Percentiles rank a stretch among this genome's conserved stretches.
These are phyloP conservation scores for Senna tora DNA, from an alignment of 306 rosid genomes.

Conservation along the genomic window DNA sequence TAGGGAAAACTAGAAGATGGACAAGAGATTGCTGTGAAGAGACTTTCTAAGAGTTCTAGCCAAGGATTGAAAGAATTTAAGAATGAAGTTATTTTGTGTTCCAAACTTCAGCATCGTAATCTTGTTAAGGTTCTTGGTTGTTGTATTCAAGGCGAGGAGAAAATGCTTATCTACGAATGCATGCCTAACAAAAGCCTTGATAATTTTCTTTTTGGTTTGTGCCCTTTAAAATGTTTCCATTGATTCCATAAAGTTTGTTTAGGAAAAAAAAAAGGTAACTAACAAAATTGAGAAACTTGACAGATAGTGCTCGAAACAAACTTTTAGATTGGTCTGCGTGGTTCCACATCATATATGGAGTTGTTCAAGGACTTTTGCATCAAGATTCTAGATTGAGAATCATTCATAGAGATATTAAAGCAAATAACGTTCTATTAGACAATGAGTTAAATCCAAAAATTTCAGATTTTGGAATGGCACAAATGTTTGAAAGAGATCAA, in stretches of 20 bases:
- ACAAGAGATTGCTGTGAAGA: constrained; percentile 22
- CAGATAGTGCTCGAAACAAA: constrained; percentile 2
- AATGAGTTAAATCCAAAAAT: constrained; percentile 12
- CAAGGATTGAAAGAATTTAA: constrained; percentile 34
- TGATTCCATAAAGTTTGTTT: not conserved
- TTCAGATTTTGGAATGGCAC: constrained; percentile 34
- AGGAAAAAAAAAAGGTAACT: too few relatives aligned
- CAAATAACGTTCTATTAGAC: constrained; percentile 31
- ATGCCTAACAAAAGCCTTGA: constrained; percentile 42
- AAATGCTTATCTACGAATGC: constrained; percentile 36
- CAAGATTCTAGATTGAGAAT: constrained; percentile 37
- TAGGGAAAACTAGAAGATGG: constrained; percentile 36
- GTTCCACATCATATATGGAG: not conserved
- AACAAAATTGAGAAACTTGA: not conserved
- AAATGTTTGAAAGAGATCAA: constrained; percentile 31
- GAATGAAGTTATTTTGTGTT: constrained; percentile 37
- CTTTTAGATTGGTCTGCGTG: constrained; percentile 14
- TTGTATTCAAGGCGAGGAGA: constrained; percentile 30
- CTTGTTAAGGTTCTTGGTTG: constrained; percentile 32
- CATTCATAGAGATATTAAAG: constrained; percentile 24
- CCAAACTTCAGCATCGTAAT: constrained; percentile 43
- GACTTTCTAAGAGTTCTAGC: not conserved
- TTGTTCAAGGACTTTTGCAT: constrained; percentile 26
- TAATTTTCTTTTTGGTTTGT: constrained; percentile 30
- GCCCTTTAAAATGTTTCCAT: not conserved